Conservation (phyloP, 108 stramenopile genomes). For the Epipyxis sp. region DNA sequence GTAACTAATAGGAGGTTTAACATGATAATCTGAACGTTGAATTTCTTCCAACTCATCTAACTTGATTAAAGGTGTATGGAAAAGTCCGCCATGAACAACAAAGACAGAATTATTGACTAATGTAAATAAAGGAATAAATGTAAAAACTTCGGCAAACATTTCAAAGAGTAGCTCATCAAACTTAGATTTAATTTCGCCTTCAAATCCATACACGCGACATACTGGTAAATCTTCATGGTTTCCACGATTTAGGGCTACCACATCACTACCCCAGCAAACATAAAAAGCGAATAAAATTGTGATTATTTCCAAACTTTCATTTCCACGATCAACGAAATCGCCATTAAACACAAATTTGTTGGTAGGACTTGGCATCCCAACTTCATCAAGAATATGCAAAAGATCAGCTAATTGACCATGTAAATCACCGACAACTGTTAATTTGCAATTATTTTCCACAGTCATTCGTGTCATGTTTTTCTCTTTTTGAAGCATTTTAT, state of each 20-base stretch:
- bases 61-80: slow-evolving; percentile 52
- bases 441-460: slow-evolving; percentile 25
- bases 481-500: slow-evolving; percentile 3
- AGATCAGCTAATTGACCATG: slow-evolving; percentile 66
- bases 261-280: slow-evolving; percentile 41
- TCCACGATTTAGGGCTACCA: slow-evolving; percentile 56
- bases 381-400: slow-evolving; percentile 57
- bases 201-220: slow-evolving; percentile 61
- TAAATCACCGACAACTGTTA: slow-evolving; percentile 61
- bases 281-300: slow-evolving; percentile 55
- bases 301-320: slow-evolving; percentile 54
- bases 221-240: slow-evolving; percentile 64
- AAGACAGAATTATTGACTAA: slow-evolving; percentile 55
- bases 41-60: slow-evolving; percentile 56
- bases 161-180: slow-evolving; percentile 53
- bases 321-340: slow-evolving; percentile 64
- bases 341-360: slow-evolving; percentile 66
- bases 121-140: slow-evolving; percentile 61
- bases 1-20: slow-evolving; percentile 20
- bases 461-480: slow-evolving; percentile 26
- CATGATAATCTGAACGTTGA: slow-evolving; percentile 36
- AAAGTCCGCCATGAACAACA: slow-evolving; percentile 64
- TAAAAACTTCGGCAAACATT: slow-evolving; percentile 52
- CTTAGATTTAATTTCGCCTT: slow-evolving; percentile 60
- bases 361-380: slow-evolving; percentile 48